Percentiles rank a stretch among this genome's conserved stretches.
Evolutionary conservation across 78 protist species (phyloP).

Genomic region (Cavenderia fasciculata): DNA sequence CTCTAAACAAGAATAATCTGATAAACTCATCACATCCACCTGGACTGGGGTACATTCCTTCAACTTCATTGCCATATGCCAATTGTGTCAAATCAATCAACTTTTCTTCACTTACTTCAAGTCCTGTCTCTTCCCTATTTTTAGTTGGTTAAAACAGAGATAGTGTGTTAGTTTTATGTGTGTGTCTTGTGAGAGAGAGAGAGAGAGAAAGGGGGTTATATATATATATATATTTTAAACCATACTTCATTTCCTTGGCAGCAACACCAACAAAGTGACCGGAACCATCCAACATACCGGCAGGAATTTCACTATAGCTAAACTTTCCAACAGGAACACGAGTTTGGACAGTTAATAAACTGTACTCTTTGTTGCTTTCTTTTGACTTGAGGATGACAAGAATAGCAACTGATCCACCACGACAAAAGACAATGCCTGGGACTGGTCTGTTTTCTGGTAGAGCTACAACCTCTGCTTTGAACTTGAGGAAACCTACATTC

Average conservation of each 20-base stretch:
- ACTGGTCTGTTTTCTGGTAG: constrained; percentile 44
- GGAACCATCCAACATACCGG: constrained; percentile 78
- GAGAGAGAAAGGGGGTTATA: too few relatives aligned
- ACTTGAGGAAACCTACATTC: constrained; percentile 77
- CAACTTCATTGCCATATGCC: constrained; percentile 44
- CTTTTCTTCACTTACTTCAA: constrained; percentile 70
- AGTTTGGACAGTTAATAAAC: constrained; percentile 67
- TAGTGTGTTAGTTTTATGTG: background rate
- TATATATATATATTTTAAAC: background rate
- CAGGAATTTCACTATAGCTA: constrained; percentile 67
- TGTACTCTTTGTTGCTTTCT: constrained; percentile 60
- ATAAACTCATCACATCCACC: constrained; percentile 81
- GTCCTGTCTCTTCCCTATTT: constrained; percentile 42
- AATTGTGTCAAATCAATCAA: constrained; percentile 50
- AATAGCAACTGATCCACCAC: constrained; percentile 82
- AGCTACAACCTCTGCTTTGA: constrained; percentile 68
- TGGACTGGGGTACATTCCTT: constrained; percentile 76
- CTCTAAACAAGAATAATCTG: constrained; percentile 62
- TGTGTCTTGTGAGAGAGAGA: too few relatives aligned
- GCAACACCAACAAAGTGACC: constrained; percentile 81
- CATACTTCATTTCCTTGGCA: constrained; percentile 49
- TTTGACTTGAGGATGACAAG: constrained; percentile 48
- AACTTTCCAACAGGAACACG: constrained; percentile 70
- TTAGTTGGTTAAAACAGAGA: background rate
- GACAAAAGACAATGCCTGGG: constrained; percentile 73